Evolutionary conservation across 169 alveolate genomes (phyloP), one percentile per base, ranked within the genome.

Genomic region (Theileria parva): DNA sequence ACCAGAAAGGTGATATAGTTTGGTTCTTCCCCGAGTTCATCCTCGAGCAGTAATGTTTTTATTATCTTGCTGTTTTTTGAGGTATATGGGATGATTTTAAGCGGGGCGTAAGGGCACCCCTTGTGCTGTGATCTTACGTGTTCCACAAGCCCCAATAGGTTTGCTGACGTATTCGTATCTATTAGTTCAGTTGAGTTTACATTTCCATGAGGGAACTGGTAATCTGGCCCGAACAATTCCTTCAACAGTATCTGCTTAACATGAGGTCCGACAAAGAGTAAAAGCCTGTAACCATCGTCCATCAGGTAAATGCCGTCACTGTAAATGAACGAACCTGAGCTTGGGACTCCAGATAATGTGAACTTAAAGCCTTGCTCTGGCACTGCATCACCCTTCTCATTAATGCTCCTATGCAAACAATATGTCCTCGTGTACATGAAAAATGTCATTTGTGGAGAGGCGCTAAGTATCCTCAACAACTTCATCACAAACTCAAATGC

Each of bases 221-320:
- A 55, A 28, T 83, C 81, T 21, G 66, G 78, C 23, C 89, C 89
- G 48, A 83, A 83, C 17, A 83, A 48, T 76, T 83, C 81, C 76
- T 83, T 72, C 64, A 83, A 59, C 0, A 83, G 57, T 2, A 19
- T 59, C 80, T 79, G 39, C 48, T 48, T 28, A 17, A 83, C 89
- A 48, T 93, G 96, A 50, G 79, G 90, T 61, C 96, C 95, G 48
- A 93, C 77, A 89, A 86, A 93, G 59, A 93, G 87, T 72, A 89
- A 73, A 50, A 93, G 77, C 65, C 84, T 85, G 37, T 91, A 74
- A 12, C 94, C 93, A 28, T 87, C 90, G 84, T 93, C 96, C 61
- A 92, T 69, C 55, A 93, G 80, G 76, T 91, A 93, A 28, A 93
- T 91, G 25, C 95, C 96, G 72, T 91, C 94, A 23, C 94, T 86